phyloP scores from a whole-genome alignment of 768 basidiomycete genomes.

The Tricholoma furcatifolium region DNA sequence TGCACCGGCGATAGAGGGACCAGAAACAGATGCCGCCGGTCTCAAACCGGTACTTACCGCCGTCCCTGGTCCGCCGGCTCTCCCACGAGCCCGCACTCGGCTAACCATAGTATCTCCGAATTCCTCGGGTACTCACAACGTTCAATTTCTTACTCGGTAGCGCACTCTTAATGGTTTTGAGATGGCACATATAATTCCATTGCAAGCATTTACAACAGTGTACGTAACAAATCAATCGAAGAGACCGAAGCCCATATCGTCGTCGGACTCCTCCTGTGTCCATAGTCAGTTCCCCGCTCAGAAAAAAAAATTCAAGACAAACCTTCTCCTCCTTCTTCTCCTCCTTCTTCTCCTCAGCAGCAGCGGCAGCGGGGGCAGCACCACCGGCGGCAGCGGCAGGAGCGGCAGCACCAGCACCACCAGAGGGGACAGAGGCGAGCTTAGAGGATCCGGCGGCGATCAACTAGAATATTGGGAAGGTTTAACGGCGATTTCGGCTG shows the following conservation, averaged over 20 bases:
- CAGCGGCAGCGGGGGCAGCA: constrained; percentile 56
- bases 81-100: constrained; percentile 2
- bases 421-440: constrained; percentile 96
- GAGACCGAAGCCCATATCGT: constrained; percentile 99
- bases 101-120: neutral
- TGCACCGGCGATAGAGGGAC: constrained; percentile 23
- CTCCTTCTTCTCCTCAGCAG: constrained; percentile 72
- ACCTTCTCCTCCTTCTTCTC: constrained; percentile 92
- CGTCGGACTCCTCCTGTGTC: constrained; percentile 86
- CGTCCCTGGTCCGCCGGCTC: constrained; percentile 22
- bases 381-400: constrained; percentile 52
- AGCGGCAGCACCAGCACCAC: constrained; percentile 72
- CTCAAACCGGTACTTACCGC: constrained; percentile 19
- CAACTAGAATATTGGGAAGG: constrained; percentile 46
- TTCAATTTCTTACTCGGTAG: neutral
- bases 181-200: constrained; percentile 1
- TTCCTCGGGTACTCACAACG: neutral
- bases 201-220: constrained; percentile 9
- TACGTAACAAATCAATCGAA: constrained; percentile 67
- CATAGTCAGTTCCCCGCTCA: constrained; percentile 3
- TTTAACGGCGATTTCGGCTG: constrained; percentile 1
- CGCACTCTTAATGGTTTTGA: neutral
- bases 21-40: constrained; percentile 32
- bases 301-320: constrained; percentile 20
- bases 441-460: constrained; percentile 92